Percentiles rank a stretch among this genome's conserved stretches.
These are phyloP conservation scores for Chaetoceros tenuissimus DNA, from an alignment of 108 stramenopile species.

Conservation along the genomic window DNA sequence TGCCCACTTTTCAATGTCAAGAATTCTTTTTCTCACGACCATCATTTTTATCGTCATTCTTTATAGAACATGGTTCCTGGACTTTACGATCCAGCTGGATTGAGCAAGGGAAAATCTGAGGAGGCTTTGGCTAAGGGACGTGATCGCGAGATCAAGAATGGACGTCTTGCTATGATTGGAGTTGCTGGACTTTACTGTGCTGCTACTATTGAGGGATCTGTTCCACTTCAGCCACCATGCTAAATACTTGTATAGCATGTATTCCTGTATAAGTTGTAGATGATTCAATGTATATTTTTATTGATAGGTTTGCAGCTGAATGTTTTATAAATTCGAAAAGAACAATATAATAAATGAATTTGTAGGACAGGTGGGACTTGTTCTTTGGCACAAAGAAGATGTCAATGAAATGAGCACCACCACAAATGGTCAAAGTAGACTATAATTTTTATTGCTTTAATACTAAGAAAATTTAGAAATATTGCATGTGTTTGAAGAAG, in stretches of 20 bases:
- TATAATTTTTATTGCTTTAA: too few relatives aligned
- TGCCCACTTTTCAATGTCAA: not conserved
- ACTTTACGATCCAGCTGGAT: conserved; percentile 64
- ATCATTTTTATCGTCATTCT: not conserved
- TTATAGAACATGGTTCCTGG: conserved; percentile 74
- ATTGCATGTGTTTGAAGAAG: too few relatives aligned
- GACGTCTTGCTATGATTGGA: conserved; percentile 80
- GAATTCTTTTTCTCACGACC: not conserved
- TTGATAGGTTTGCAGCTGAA: too few relatives aligned
- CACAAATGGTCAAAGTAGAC: too few relatives aligned
- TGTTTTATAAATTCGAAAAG: too few relatives aligned
- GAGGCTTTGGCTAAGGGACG: conserved; percentile 59
- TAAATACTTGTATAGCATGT: conserved; percentile 9
- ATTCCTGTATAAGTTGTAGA: too few relatives aligned
- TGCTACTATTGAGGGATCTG: conserved; percentile 53
- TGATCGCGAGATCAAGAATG: conserved; percentile 70
- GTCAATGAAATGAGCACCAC: too few relatives aligned
- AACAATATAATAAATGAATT: too few relatives aligned
- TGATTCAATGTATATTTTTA: too few relatives aligned
- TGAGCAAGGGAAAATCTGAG: conserved; percentile 46
- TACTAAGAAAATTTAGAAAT: too few relatives aligned
- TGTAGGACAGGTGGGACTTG: too few relatives aligned
- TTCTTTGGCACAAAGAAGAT: too few relatives aligned
- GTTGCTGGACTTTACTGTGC: conserved; percentile 57
- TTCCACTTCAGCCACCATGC: conserved; percentile 58